phyloP scores from a whole-genome alignment of 768 basidiomycete species.

The Boletus bicolor region DNA sequence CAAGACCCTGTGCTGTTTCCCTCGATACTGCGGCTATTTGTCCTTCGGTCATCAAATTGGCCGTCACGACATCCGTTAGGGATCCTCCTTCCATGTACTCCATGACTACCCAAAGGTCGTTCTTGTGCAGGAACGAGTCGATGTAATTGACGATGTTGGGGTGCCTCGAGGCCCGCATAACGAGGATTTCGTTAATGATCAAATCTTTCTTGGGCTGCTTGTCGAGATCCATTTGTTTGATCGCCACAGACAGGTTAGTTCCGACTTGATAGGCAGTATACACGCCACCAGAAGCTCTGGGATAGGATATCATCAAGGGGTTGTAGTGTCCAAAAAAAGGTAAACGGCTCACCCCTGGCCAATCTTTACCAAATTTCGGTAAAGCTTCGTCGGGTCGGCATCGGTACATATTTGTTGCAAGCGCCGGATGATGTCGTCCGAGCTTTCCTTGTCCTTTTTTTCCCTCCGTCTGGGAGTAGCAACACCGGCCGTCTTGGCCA shows the following conservation, averaged over 20 bases:
- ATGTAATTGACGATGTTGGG: slow-evolving; percentile 99
- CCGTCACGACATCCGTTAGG: slow-evolving; percentile 89
- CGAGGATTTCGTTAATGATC: slow-evolving; percentile 99
- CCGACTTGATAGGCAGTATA: slow-evolving; percentile 98
- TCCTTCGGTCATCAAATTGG: slow-evolving; percentile 93
- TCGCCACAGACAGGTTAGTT: slow-evolving; percentile 90
- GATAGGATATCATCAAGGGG: slow-evolving; percentile 7
- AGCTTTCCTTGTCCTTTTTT: slow-evolving; percentile 79
- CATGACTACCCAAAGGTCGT: slow-evolving; percentile 99
- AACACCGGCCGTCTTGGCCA: slow-evolving; percentile 66
- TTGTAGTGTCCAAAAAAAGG: background rate
- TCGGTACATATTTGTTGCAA: slow-evolving; percentile 95
- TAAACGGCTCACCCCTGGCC: slow-evolving; percentile 80
- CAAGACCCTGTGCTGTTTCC: slow-evolving; percentile 89
- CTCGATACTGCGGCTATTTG: slow-evolving; percentile 96
- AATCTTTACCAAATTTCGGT: slow-evolving; percentile 92
- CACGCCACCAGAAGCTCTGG: slow-evolving; percentile 92
- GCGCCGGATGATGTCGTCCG: slow-evolving; percentile 88
- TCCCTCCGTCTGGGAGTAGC: slow-evolving; percentile 84
- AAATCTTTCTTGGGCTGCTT: slow-evolving; percentile 99
- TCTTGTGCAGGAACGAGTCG: slow-evolving; percentile 96
- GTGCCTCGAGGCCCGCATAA: slow-evolving; percentile 94
- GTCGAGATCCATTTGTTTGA: slow-evolving; percentile 99
- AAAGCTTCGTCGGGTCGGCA: slow-evolving; percentile 92
- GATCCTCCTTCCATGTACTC: slow-evolving; percentile 99